Percentiles rank a stretch among this genome's conserved stretches.
These are phyloP conservation scores for Geopyxis carbonaria DNA, from an alignment of 495 filamentous ascomycete species.

Conservation along the genomic window DNA sequence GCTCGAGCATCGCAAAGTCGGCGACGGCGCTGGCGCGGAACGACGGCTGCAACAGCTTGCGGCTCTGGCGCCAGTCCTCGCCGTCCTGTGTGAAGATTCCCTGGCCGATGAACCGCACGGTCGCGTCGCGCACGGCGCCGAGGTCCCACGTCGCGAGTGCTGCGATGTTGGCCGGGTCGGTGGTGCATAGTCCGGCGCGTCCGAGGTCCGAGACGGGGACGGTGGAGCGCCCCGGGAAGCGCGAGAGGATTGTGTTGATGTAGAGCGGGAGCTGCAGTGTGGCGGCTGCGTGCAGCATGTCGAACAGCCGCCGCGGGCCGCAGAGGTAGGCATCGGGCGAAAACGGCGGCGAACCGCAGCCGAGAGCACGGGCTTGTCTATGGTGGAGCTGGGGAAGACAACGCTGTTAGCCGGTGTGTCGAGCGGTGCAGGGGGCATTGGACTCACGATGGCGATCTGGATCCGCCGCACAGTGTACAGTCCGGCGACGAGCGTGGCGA, in stretches of 20 bases:
- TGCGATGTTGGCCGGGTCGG: background rate
- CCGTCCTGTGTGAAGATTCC: slow-evolving; percentile 60
- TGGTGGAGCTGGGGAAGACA: background rate
- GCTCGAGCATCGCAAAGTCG: background rate
- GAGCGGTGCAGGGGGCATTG: no score
- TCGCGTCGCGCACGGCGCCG: background rate
- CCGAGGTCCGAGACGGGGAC: background rate
- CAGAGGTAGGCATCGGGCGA: background rate
- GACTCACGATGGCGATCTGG: no score
- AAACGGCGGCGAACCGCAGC: background rate
- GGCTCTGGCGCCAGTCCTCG: slow-evolving; percentile 43
- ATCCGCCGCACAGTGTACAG: no score
- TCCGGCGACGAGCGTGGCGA: no score
- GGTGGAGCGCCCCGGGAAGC: no score
- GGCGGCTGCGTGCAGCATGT: background rate
- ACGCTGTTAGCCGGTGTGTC: no score
- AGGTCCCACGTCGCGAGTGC: background rate
- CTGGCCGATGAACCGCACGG: slow-evolving; percentile 38
- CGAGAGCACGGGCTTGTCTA: background rate
- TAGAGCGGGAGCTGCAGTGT: background rate
- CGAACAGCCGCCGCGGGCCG: background rate
- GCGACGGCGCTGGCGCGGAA: slow-evolving; percentile 29
- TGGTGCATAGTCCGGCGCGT: background rate
- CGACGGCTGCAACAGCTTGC: slow-evolving; percentile 44
- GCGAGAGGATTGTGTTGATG: no score